Conservation (phyloP, 208 protist species). For the Trypanosomatidae sp. region DNA sequence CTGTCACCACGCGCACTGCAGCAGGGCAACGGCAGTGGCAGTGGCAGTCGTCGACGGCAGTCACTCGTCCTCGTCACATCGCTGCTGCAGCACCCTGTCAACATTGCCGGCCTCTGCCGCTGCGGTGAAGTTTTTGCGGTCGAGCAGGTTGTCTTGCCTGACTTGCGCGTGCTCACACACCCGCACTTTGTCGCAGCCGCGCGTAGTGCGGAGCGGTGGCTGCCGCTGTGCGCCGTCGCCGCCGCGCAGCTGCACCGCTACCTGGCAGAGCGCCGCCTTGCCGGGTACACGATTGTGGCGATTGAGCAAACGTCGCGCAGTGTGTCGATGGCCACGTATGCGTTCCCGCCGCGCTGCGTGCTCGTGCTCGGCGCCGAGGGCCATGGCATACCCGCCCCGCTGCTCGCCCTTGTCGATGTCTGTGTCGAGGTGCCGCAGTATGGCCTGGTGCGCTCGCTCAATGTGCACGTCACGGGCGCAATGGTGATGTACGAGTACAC, state of each 20-base stretch:
- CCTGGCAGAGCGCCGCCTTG: slow-evolving; percentile 29
- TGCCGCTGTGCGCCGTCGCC: slow-evolving; percentile 64
- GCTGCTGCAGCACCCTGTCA: slow-evolving; percentile 80
- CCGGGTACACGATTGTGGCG: slow-evolving; percentile 80
- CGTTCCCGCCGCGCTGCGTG: slow-evolving; percentile 49
- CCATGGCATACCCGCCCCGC: slow-evolving; percentile 73
- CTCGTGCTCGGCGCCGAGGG: slow-evolving; percentile 82
- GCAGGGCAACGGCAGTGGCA: too few relatives aligned
- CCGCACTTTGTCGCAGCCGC: slow-evolving; percentile 80
- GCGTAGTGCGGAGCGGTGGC: slow-evolving; percentile 83
- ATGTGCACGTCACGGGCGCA: slow-evolving; percentile 87
- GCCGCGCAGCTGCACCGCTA: slow-evolving; percentile 38
- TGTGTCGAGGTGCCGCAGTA: slow-evolving; percentile 90
- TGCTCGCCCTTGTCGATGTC: slow-evolving; percentile 67
- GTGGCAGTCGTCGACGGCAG: slow-evolving; percentile 19
- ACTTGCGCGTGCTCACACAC: slow-evolving; percentile 69
- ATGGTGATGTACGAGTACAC: slow-evolving; percentile 90
- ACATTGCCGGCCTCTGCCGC: slow-evolving; percentile 81
- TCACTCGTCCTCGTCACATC: slow-evolving; percentile 72
- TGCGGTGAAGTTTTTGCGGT: slow-evolving; percentile 83
- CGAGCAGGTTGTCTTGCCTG: slow-evolving; percentile 61
- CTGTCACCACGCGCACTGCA: slow-evolving; percentile 70
- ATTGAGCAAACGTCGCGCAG: slow-evolving; percentile 85
- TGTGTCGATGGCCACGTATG: slow-evolving; percentile 50
- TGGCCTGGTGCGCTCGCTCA: slow-evolving; percentile 83